Conservation (phyloP, 176 grass and related monocot species). For the Hordeum vulgare region MorexV3_pseudomolecules_assembly NC_058521.1:479041728-479042227, state of each 20-base stretch:
- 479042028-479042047: conserved; percentile 73
- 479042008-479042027: conserved; percentile 70
- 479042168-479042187: conserved; percentile 62
- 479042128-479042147: conserved; percentile 91
- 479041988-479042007: conserved; percentile 89
- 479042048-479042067: conserved; percentile 58
- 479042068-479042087: conserved; percentile 62
- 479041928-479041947: conserved; percentile 89
- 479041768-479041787: conserved; percentile 40
- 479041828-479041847: conserved; percentile 80
- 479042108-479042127: conserved; percentile 80
- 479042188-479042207: conserved; percentile 89
- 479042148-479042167: conserved; percentile 95
- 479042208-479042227: conserved; percentile 76
- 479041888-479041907: conserved; percentile 88
- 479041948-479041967: conserved; percentile 87
- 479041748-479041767: neutral
- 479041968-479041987: conserved; percentile 94
- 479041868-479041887: conserved; percentile 84
- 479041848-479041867: conserved; percentile 94
- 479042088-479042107: conserved; percentile 67
- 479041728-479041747: neutral
- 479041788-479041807: conserved; percentile 68
- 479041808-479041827: conserved; percentile 72
- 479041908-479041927: conserved; percentile 91